Evolutionary conservation across 2,329 filamentous ascomycete genomes (phyloP), one percentile per base, ranked within the genome.

Genomic region (Aspergillus sp.): DNA sequence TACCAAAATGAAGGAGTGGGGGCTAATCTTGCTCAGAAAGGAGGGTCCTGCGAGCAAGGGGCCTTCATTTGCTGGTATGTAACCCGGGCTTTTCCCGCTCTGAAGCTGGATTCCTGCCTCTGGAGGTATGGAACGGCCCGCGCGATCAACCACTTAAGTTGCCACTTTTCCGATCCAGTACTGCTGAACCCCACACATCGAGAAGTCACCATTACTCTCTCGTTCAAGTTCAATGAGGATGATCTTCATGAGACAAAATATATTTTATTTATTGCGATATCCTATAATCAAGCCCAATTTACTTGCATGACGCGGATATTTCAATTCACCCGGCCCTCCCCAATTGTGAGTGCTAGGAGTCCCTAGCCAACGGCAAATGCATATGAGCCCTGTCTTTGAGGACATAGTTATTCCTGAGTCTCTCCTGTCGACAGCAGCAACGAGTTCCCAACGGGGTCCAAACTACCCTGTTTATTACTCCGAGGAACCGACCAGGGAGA

Each of bases 321-420:
- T 16, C 5, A 42, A 42, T n/a, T n/a, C 36, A 7, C 16, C 14
- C 5, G 36, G 36, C 6, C 36, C 16, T 39, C 16, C 16, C 4
- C 36, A 42, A n/a, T n/a, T 6, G 36, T 14, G 16, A 42, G 14
- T n/a, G 16, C 36, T 6, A 14, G 36, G 36, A 18, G 14, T 42
- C 11, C 14, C 6, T n/a, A 7, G 16, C 14, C 36, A 18, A 16
- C 14, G 6, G 4, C 36, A 42, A 42, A 42, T 42, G 36, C 16
- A 42, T 9, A 42, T 6, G 16, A 16, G 14, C 14, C 36, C 36
- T 14, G 20, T 52, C 39, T 7, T 46, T 11, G 52, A 61, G 26
- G 59, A 61, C 12, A 61, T 61, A 20, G 32, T 61, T n/a, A 14
- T 61, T 4, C 59, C 56, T 4, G 56, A 61, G 14, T 50, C 52